These are phyloP conservation scores for Mallotus japonicus DNA, from an alignment of 441 rosid genomes.

Conservation along the genomic window DNA sequence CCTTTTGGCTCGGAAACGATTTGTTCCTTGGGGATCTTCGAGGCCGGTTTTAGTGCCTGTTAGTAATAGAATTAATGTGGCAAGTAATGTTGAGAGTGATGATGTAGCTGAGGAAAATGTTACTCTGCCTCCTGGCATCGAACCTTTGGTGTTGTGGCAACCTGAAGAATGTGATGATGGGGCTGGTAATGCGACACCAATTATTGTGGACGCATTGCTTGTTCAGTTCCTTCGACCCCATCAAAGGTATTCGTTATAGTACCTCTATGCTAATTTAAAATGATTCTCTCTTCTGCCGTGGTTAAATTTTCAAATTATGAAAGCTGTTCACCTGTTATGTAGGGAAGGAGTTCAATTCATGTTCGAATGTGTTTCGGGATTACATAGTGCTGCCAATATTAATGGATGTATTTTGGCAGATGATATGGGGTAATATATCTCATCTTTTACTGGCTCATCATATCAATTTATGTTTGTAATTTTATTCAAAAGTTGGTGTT, in stretches of 20 bases:
- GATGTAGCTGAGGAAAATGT: constrained; percentile 56
- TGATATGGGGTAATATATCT: constrained; percentile 87
- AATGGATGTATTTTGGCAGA: constrained; percentile 97
- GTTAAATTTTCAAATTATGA: constrained; percentile 1
- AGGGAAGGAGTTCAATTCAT: constrained; percentile 99
- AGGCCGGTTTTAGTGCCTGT: constrained; percentile 54
- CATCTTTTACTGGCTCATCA: constrained; percentile 18
- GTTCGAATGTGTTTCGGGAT: constrained; percentile 93
- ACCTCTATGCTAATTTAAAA: too few relatives aligned
- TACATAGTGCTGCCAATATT: constrained; percentile 52
- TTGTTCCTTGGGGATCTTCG: constrained; percentile 93
- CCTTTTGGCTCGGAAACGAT: constrained; percentile 81
- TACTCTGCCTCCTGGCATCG: constrained; percentile 75
- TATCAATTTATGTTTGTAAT: constrained; percentile 18
- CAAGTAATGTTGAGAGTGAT: constrained; percentile 32
- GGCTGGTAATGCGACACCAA: constrained; percentile 33
- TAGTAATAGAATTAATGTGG: constrained; percentile 33
- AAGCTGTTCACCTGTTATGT: constrained; percentile 33
- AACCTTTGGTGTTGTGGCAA: constrained; percentile 87
- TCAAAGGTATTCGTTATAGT: constrained; percentile 68
- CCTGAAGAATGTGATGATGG: constrained; percentile 56
- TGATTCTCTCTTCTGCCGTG: too few relatives aligned
- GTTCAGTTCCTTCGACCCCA: constrained; percentile 94
- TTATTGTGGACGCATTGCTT: constrained; percentile 80
- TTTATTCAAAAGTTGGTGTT: constrained; percentile 13